phyloP scores from a whole-genome alignment of 2,329 filamentous ascomycete species.

The Fusarium algeriense region DNA sequence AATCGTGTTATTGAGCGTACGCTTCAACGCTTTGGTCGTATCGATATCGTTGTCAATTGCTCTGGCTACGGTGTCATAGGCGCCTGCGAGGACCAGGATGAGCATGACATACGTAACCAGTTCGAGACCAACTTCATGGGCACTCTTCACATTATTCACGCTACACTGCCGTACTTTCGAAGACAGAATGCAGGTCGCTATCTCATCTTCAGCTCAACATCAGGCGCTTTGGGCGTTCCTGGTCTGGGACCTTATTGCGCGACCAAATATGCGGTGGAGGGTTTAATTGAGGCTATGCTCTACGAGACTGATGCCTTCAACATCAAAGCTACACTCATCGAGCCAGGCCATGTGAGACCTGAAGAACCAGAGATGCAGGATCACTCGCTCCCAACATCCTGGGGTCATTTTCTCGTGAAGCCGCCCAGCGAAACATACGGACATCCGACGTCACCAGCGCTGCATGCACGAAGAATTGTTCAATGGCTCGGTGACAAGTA shows the following conservation, averaged over 20 bases:
- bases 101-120: slow-evolving; percentile 93
- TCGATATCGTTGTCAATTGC: slow-evolving; percentile 94
- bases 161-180: slow-evolving; percentile 88
- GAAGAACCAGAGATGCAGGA: slow-evolving; percentile 76
- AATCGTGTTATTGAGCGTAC: slow-evolving; percentile 76
- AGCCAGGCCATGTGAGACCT: slow-evolving; percentile 87
- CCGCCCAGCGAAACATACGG: slow-evolving; percentile 85
- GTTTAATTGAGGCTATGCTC: slow-evolving; percentile 94
- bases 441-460: slow-evolving; percentile 80
- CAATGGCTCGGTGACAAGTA: slow-evolving; percentile 95
- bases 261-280: slow-evolving; percentile 97
- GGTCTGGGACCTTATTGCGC: slow-evolving; percentile 95
- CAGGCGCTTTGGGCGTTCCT: slow-evolving; percentile 91
- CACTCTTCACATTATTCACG: slow-evolving; percentile 91
- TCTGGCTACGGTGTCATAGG: slow-evolving; percentile 96
- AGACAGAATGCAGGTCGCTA: slow-evolving; percentile 82
- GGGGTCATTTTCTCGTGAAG: slow-evolving; percentile 94
- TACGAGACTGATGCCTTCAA: slow-evolving; percentile 94
- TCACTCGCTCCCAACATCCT: slow-evolving; percentile 75
- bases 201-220: slow-evolving; percentile 93
- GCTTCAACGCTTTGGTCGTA: slow-evolving; percentile 79
- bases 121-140: slow-evolving; percentile 99
- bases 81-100: slow-evolving; percentile 95
- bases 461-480: slow-evolving; percentile 90
- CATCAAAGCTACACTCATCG: slow-evolving; percentile 92